Percentiles rank a stretch among this genome's conserved stretches.
Conservation (phyloP, 179 eudicot species). For the Drosera spatulata region DNA sequence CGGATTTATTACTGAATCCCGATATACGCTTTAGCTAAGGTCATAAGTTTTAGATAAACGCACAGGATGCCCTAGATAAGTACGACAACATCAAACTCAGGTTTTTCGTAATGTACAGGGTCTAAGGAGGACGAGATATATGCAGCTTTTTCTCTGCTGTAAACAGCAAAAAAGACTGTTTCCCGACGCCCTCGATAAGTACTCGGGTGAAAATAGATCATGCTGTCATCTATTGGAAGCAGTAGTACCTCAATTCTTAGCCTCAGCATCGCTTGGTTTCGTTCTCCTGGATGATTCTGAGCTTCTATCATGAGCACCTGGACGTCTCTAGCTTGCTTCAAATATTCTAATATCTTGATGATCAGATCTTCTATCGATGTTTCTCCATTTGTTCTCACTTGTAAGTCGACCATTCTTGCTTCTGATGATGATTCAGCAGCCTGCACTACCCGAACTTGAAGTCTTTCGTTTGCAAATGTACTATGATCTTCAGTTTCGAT, state of each 20-base stretch:
- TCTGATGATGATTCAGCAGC: constrained; percentile 35
- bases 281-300: constrained; percentile 9
- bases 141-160: no score
- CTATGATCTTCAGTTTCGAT: background rate
- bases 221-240: no score
- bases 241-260: constrained; percentile 57
- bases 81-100: no score
- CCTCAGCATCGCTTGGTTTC: constrained; percentile 25
- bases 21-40: no score
- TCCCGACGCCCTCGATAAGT: no score
- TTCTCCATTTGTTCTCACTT: constrained; percentile 30
- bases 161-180: no score
- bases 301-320: constrained; percentile 43
- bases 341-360: constrained; percentile 37
- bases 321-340: constrained; percentile 32
- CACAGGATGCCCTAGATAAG: no score
- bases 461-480: background rate
- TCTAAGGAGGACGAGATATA: no score
- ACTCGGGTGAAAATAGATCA: no score
- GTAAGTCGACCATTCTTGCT: constrained; percentile 38
- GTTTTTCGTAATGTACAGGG: no score
- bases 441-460: constrained; percentile 4
- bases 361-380: constrained; percentile 28
- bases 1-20: no score
- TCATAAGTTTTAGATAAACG: no score